Conservation (phyloP, 768 basidiomycete genomes). For the Boletus sensibilis region DNA sequence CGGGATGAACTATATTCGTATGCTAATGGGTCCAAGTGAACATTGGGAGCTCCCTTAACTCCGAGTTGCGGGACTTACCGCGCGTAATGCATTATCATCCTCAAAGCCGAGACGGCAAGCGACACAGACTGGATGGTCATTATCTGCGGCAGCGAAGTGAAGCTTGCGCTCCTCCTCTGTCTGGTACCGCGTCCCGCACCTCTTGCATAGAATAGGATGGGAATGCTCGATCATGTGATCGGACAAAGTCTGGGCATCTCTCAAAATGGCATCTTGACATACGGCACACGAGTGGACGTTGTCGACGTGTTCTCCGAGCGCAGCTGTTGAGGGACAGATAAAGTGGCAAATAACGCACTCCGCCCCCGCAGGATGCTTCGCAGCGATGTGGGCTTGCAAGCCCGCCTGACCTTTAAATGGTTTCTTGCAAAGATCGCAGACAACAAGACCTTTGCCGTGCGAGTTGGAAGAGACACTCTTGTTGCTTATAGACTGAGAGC, state of each 20-base stretch:
- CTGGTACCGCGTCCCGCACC: conserved; percentile 31
- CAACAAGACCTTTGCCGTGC: conserved; percentile 2
- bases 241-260: conserved; percentile 25
- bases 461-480: conserved; percentile 3
- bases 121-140: conserved; percentile 38
- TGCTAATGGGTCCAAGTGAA: conserved; percentile 22
- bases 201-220: conserved; percentile 27
- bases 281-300: conserved; percentile 25
- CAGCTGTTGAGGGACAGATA: conserved; percentile 20
- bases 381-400: conserved; percentile 25
- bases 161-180: conserved; percentile 36
- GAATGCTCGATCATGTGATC: conserved; percentile 32
- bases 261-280: conserved; percentile 31
- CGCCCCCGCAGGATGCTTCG: conserved; percentile 23
- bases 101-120: conserved; percentile 37
- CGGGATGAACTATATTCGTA: conserved; percentile 9
- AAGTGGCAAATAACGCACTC: conserved; percentile 28
- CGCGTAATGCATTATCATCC: conserved; percentile 29
- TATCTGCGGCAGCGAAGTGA: conserved; percentile 40
- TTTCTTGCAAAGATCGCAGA: conserved; percentile 26
- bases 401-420: conserved; percentile 18
- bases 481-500: conserved; percentile 17
- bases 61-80: conserved; percentile 26
- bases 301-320: conserved; percentile 30
- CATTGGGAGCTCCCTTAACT: neutral